Evolutionary conservation across 2,329 filamentous ascomycete genomes (phyloP).

Genomic region (Penicillium brasilianum): DNA sequence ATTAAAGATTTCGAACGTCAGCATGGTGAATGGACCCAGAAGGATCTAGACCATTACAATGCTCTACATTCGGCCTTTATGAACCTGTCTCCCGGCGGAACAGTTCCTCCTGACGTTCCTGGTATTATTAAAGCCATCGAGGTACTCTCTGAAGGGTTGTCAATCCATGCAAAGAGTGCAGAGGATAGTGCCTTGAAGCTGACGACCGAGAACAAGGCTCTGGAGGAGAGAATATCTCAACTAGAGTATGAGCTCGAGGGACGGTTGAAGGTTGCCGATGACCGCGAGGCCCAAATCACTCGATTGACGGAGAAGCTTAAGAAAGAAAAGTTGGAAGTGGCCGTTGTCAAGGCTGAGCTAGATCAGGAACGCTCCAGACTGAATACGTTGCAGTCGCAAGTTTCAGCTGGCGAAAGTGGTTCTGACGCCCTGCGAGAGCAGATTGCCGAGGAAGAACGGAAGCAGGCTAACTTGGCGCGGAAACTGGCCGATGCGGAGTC

Average conservation of each 20-base stretch:
- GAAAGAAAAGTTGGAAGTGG: conserved; percentile 53
- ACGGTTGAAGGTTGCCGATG: conserved; percentile 58
- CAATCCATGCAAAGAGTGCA: conserved; percentile 64
- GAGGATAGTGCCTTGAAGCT: conserved; percentile 65
- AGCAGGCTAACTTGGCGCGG: conserved; percentile 69
- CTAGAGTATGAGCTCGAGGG: conserved; percentile 64
- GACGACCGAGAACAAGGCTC: conserved; percentile 66
- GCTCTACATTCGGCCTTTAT: conserved; percentile 64
- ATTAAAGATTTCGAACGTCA: conserved; percentile 58
- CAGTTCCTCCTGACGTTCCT: conserved; percentile 60
- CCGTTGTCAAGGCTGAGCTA: conserved; percentile 57
- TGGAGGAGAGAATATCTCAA: conserved; percentile 60
- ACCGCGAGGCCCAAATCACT: conserved; percentile 58
- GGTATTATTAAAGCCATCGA: conserved; percentile 66
- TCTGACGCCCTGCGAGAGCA: conserved; percentile 77
- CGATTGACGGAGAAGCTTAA: conserved; percentile 61
- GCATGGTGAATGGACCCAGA: conserved; percentile 58
- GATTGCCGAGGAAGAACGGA: conserved; percentile 75
- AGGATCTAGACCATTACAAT: conserved; percentile 57
- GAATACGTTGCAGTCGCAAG: conserved; percentile 68
- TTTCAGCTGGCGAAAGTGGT: conserved; percentile 82
- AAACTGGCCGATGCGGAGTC: conserved; percentile 76
- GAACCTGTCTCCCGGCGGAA: conserved; percentile 61
- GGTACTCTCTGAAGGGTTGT: conserved; percentile 61
- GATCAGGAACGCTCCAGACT: conserved; percentile 72